A percentile compares a stretch with the other conserved stretches of the same genome.
These are phyloP conservation scores for Lipomyces oligophaga DNA, from an alignment of 805 yeast species.

Conservation along the genomic window DNA sequence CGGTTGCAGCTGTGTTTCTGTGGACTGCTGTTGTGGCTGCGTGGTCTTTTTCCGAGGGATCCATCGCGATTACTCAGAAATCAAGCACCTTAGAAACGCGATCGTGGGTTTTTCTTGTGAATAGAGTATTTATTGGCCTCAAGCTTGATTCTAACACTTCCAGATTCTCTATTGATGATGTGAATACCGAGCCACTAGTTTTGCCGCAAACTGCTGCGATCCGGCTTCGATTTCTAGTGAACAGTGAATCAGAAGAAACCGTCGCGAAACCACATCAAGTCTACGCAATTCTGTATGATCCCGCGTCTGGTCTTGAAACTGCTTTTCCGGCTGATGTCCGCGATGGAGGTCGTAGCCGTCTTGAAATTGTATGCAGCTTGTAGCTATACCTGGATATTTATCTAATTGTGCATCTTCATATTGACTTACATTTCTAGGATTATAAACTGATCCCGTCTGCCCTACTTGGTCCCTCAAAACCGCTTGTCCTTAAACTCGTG, in stretches of 20 bases:
- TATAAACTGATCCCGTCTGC: conserved; percentile 35
- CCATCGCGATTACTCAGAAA: conserved; percentile 22
- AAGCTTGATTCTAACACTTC: background rate
- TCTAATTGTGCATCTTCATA: background rate
- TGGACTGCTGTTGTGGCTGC: conserved; percentile 10
- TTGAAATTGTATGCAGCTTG: conserved; percentile 32
- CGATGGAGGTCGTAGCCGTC: conserved; percentile 37
- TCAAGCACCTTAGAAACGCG: conserved; percentile 23
- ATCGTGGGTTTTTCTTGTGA: conserved; percentile 2
- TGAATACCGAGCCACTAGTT: conserved; percentile 2
- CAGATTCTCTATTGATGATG: conserved; percentile 10
- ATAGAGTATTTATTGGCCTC: background rate
- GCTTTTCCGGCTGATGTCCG: conserved; percentile 34
- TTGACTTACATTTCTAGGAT: conserved; percentile 13
- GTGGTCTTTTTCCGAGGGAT: conserved; percentile 26
- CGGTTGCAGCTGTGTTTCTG: background rate
- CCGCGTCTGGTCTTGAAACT: conserved; percentile 32
- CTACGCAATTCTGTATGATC: conserved; percentile 30
- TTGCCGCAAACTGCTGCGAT: conserved; percentile 13
- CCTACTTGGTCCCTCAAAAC: conserved; percentile 30
- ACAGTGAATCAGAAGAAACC: conserved; percentile 3
- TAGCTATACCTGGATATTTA: background rate
- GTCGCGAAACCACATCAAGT: conserved; percentile 33
- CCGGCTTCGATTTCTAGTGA: conserved; percentile 13
- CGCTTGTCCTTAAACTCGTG: conserved; percentile 31